Percentiles rank a stretch among this genome's conserved stretches.
Evolutionary conservation across 139 green algal genomes (phyloP).

Genomic region (Coelastrella sp.): DNA sequence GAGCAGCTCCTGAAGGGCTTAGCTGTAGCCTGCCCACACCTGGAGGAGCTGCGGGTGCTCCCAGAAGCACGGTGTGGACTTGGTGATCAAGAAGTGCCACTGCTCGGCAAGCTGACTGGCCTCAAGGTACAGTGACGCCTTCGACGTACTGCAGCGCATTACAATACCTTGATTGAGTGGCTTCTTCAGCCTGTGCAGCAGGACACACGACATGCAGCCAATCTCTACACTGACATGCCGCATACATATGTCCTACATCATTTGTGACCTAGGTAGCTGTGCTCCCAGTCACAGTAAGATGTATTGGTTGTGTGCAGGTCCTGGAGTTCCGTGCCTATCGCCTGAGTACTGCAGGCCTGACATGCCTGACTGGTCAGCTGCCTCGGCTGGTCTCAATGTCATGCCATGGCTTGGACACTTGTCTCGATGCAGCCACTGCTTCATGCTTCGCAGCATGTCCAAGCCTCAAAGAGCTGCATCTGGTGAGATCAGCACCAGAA

Average conservation of each 20-base stretch:
- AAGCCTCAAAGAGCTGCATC: conserved; percentile 36
- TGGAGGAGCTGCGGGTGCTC: conserved; percentile 50
- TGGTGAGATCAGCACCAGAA: neutral
- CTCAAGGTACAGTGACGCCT: conserved; percentile 10
- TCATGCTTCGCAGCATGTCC: conserved; percentile 18
- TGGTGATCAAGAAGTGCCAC: conserved; percentile 30
- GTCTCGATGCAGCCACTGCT: conserved; percentile 20
- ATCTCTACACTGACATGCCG: too few relatives aligned
- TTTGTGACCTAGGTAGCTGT: too few relatives aligned
- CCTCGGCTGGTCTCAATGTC: conserved; percentile 13
- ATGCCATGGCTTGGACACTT: conserved; percentile 39
- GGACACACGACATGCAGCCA: too few relatives aligned
- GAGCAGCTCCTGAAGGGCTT: conserved; percentile 27
- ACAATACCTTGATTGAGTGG: neutral
- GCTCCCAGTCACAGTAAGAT: neutral
- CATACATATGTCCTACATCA: too few relatives aligned
- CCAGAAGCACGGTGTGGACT: conserved; percentile 33
- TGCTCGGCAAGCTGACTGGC: neutral
- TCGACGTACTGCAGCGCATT: neutral
- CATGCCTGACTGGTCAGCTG: conserved; percentile 9
- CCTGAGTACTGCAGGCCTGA: conserved; percentile 30
- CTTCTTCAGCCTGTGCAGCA: too few relatives aligned
- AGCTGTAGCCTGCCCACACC: conserved; percentile 18
- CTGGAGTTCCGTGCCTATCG: conserved; percentile 42
- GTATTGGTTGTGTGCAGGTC: neutral